These are phyloP conservation scores for Acaromyces ingoldii DNA, from an alignment of 1,284 basidiomycete species.

Conservation along the genomic window DNA sequence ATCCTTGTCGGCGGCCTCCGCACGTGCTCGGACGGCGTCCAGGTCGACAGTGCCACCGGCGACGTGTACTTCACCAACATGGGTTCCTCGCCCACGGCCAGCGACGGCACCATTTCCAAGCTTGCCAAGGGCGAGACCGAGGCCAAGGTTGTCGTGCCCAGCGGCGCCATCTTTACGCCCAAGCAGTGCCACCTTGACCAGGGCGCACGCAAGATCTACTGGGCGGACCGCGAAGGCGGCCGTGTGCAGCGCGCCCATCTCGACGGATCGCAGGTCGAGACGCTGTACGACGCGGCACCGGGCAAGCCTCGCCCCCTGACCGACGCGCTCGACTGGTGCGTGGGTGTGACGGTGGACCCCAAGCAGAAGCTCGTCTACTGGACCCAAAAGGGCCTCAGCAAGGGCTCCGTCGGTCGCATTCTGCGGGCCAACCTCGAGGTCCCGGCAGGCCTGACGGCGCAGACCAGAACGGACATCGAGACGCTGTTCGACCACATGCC, in stretches of 20 bases:
- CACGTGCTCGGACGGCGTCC: constrained; percentile 3
- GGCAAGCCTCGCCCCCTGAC: neutral
- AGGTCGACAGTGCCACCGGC: neutral
- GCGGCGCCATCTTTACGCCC: constrained; percentile 1
- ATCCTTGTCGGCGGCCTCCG: neutral
- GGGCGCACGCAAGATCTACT: constrained; percentile 2
- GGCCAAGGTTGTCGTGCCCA: neutral
- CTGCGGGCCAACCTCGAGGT: constrained; percentile 6
- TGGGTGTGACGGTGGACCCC: constrained; percentile 6
- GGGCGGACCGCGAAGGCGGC: constrained; percentile 9
- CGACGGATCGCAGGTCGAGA: constrained; percentile 7
- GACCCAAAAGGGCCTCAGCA: constrained; percentile 8
- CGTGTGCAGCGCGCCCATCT: neutral
- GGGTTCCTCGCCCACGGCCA: too few relatives aligned
- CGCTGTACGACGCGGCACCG: constrained; percentile 9
- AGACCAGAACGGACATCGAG: constrained; percentile 6
- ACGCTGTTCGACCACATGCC: constrained; percentile 4
- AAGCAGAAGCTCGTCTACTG: constrained; percentile 5
- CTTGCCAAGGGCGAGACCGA: too few relatives aligned
- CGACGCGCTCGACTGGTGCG: neutral
- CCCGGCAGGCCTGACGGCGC: neutral
- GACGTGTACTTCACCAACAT: neutral
- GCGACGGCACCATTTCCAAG: too few relatives aligned
- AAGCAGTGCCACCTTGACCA: constrained; percentile 5
- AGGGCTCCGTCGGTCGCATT: neutral